Evolutionary conservation across 2,329 filamentous ascomycete species (phyloP).

Genomic region (Hymenoscyphus scutula): DNA sequence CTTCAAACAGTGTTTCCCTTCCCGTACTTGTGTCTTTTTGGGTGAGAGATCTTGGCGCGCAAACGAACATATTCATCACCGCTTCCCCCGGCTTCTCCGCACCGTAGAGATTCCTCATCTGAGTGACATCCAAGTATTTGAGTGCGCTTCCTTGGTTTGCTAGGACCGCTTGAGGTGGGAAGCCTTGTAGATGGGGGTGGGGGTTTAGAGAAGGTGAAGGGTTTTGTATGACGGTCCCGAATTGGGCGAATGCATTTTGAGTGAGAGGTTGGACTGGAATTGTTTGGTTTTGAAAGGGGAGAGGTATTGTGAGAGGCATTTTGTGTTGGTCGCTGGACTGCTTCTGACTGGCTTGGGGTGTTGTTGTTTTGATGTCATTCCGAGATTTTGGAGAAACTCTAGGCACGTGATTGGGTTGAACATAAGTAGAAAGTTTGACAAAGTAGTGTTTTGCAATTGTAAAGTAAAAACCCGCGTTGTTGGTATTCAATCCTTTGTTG

Average conservation of each 20-base stretch:
- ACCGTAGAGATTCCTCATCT: slow-evolving; percentile 68
- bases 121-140: slow-evolving; percentile 81
- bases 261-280: slow-evolving; percentile 67
- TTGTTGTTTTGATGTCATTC: not conserved
- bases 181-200: slow-evolving; percentile 36
- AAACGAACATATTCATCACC: slow-evolving; percentile 87
- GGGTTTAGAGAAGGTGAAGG: slow-evolving; percentile 58
- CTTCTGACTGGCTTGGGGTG: not conserved
- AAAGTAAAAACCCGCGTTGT: no score
- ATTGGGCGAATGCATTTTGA: slow-evolving; percentile 66
- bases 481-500: no score
- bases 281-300: slow-evolving; percentile 12
- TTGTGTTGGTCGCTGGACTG: not conserved
- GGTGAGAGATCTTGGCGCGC: slow-evolving; percentile 61
- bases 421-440: not conserved
- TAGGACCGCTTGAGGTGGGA: slow-evolving; percentile 49
- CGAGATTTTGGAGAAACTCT: not conserved
- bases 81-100: slow-evolving; percentile 52
- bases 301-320: not conserved
- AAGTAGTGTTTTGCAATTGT: not conserved
- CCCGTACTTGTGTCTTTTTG: slow-evolving; percentile 22
- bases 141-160: slow-evolving; percentile 87
- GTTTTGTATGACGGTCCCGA: slow-evolving; percentile 80
- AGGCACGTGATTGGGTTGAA: not conserved
- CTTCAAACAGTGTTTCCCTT: slow-evolving; percentile 51